Base-by-base conservation (phyloP, 495 filamentous ascomycete genomes). In the Cercophora scortea region DNA sequence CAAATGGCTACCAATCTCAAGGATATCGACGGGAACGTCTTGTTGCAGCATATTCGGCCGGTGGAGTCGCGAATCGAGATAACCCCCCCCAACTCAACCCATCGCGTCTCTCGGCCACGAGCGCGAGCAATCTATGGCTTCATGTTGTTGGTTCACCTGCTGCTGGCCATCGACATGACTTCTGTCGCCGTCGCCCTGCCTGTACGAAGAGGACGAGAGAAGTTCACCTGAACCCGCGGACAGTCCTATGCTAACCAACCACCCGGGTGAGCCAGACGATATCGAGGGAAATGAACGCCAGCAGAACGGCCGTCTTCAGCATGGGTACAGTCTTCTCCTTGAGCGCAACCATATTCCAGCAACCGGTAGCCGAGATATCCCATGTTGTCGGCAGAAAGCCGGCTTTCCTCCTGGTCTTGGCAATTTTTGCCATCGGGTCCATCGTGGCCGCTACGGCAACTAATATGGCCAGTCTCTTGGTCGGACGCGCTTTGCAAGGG, bases 401-500 rank as follows among this genome's bases (percentile, higher is more conserved):
- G 7, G 60, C 81, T 8, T 73, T 85, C 56, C 67, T 81, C 19
- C 42, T 75, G 11, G 75, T 79, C 1, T 60, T 81, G 0, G 55
- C 73, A 1, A 63, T 83, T 47, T 82, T 86, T 51, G 75, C 74
- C 11, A 66, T 71, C 10, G 85, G 85, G 0, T 77, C 82, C 4
- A 74, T 85, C 2, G 62, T 85, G n/a, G 78, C 78, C 42, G 80
- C 72, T 4, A 68, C 80, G 6, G 78, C 83, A 1, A 71, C 78
- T 49, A 74, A 76, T 57, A 80, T 89, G 44, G 67, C 70, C 1
- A 62, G 76, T n/a, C 72, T 90, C 41, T 72, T 89, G 15, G 66
- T 82, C 38, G 85, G 86, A 6, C 77, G 87, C 18, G 69, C 75
- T 1, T 67, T 89, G 17, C 87, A 89, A 48, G 87, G 87, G 9